Evolutionary conservation across 768 basidiomycete genomes (phyloP), one percentile per base, ranked within the genome.

Genomic region (Xerocomus brunneocitrinus): DNA sequence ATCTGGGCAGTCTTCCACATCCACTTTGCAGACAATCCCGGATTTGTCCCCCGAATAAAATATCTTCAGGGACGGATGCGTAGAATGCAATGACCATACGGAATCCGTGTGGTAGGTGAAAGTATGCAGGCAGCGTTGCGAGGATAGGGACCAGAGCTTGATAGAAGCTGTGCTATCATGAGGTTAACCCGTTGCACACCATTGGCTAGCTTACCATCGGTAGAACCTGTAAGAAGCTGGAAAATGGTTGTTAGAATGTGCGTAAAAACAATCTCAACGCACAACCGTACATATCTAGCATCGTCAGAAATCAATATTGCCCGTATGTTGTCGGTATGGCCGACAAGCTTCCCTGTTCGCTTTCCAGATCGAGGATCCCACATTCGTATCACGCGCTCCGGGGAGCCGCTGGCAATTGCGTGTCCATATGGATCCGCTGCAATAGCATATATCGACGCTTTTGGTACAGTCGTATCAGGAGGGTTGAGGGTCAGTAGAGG

Each of bases 291-390:
- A 69, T 92, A 93, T 82, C 82, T 81, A 24, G 91, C 85, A 68
- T 98, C 95, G 28, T 94, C 92, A 5, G 90, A 91, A 1, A 98
- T 77, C 22, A 95, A 69, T 41, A 98, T 87, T 4, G 91, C 83
- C 8, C 95, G 80, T 55, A 99, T 94, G 61, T 98, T 98, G 69
- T 99, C 97, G 0, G 95, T 95, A 67, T 99, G 95, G 0, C 95
- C 95, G 7, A 98, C 91, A 0, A 98, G 79, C 64, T 97, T 92
- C 10, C 86, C 81, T 3, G 79, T 84, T 41, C 89, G 77, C 63
- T 86, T 90, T 8, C 90, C 90, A 1, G 84, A 79, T 14, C 97
- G 79, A 4, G 95, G 92, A 65, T 99, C 97, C 94, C 94, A 99
- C 56, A 97, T 73, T 22, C 94, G 76, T 25, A 99, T 76, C 2